Evolutionary conservation across 2,329 filamentous ascomycete genomes (phyloP).

Genomic region (Cordyceps cicadae): DNA sequence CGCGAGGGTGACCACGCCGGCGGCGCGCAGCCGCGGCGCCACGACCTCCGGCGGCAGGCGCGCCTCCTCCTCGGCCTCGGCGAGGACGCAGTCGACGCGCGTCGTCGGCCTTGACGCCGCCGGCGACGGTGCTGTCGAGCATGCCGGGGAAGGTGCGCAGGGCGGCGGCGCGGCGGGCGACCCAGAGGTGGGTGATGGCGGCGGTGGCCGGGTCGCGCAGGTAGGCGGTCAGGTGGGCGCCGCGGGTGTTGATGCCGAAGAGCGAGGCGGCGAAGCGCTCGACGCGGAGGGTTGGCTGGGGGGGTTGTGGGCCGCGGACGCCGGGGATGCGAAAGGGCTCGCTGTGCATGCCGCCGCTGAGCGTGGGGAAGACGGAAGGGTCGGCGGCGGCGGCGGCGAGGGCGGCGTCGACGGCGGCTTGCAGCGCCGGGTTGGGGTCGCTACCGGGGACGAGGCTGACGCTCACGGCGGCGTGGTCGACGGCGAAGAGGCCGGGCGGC

Average conservation of each 20-base stretch:
- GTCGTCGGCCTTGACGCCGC: conserved; percentile 62
- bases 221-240: conserved; percentile 60
- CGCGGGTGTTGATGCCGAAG: conserved; percentile 60
- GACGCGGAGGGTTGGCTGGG: conserved; percentile 28
- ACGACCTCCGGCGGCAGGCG: conserved; percentile 26
- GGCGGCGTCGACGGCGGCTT: conserved; percentile 27
- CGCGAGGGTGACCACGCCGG: conserved; percentile 28
- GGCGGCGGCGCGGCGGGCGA: conserved; percentile 54
- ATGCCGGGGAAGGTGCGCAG: conserved; percentile 68
- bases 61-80: conserved; percentile 69
- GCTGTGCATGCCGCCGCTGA: conserved; percentile 30
- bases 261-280: conserved; percentile 55
- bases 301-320: conserved; percentile 13
- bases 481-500: conserved; percentile 28
- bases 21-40: conserved; percentile 16
- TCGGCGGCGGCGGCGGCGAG: conserved; percentile 17
- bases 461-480: conserved; percentile 24
- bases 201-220: conserved; percentile 28
- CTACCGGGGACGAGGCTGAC: conserved; percentile 24
- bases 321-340: conserved; percentile 35
- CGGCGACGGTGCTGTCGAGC: conserved; percentile 74
- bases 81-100: conserved; percentile 57
- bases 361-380: conserved; percentile 24
- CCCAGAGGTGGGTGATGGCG: conserved; percentile 54
- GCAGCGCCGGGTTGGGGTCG: conserved; percentile 31